Evolutionary conservation across 805 yeast species (phyloP).

Genomic region (Saccharomyces paradoxus): DNA sequence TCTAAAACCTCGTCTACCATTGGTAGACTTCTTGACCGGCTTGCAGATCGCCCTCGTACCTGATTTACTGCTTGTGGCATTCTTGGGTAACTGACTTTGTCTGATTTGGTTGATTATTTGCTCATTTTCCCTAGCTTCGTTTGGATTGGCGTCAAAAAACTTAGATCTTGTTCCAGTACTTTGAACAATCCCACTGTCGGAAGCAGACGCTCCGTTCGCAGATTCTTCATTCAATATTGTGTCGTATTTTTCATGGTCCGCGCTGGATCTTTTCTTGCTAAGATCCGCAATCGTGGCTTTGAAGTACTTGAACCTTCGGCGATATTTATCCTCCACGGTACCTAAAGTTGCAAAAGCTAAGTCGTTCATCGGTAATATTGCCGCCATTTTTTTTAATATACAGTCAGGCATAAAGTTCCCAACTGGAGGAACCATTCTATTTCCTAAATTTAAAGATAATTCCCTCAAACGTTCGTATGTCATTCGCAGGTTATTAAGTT

Average conservation of each 20-base stretch:
- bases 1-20: slow-evolving; percentile 5
- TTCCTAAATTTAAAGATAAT: slow-evolving; percentile 14
- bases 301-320: slow-evolving; percentile 19
- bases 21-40: slow-evolving; percentile 2
- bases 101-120: slow-evolving; percentile 17
- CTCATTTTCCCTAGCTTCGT: slow-evolving; percentile 12
- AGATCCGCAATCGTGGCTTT: slow-evolving; percentile 17
- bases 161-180: slow-evolving; percentile 11
- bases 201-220: slow-evolving; percentile 6
- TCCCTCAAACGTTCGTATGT: slow-evolving; percentile 23
- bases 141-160: slow-evolving; percentile 12
- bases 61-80: neutral
- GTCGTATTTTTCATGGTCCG: neutral
- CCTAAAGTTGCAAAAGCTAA: slow-evolving; percentile 19
- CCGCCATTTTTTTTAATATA: slow-evolving; percentile 20
- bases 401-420: slow-evolving; percentile 20
- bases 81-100: slow-evolving; percentile 5
- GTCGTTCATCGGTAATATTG: slow-evolving; percentile 18
- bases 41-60: neutral
- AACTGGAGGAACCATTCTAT: slow-evolving; percentile 19
- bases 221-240: slow-evolving; percentile 8
- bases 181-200: slow-evolving; percentile 7
- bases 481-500: slow-evolving; percentile 14
- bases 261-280: slow-evolving; percentile 13
- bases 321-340: slow-evolving; percentile 13